Conservation (phyloP, 2,329 filamentous ascomycete species). For the Neobulgaria alba region DNA sequence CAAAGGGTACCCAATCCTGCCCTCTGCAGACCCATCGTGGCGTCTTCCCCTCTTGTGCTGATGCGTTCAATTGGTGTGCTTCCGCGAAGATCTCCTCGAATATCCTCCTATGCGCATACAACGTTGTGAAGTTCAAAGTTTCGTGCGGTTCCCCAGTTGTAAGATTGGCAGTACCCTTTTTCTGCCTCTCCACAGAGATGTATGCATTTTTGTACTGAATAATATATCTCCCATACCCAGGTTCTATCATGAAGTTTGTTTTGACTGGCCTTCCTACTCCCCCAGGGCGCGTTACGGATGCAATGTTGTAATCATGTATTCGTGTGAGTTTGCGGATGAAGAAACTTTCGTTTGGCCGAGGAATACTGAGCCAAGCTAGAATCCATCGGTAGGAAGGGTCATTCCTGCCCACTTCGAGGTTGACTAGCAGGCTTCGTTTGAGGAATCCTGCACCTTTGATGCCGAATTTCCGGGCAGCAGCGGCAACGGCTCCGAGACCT, state of each 20-base stretch:
- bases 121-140: slow-evolving; percentile 81
- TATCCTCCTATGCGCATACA: slow-evolving; percentile 81
- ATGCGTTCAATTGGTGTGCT: slow-evolving; percentile 70
- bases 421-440: slow-evolving; percentile 79
- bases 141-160: slow-evolving; percentile 87
- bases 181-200: slow-evolving; percentile 77
- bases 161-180: slow-evolving; percentile 67
- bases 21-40: slow-evolving; percentile 81
- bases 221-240: slow-evolving; percentile 82
- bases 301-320: slow-evolving; percentile 51
- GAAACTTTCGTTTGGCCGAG: slow-evolving; percentile 46
- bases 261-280: slow-evolving; percentile 54
- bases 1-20: slow-evolving; percentile 77
- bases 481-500: slow-evolving; percentile 72
- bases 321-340: slow-evolving; percentile 48
- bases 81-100: slow-evolving; percentile 87
- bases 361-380: slow-evolving; percentile 84
- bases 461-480: slow-evolving; percentile 70
- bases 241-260: slow-evolving; percentile 80
- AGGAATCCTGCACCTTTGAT: slow-evolving; percentile 65
- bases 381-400: slow-evolving; percentile 94
- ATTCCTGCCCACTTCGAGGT: slow-evolving; percentile 90
- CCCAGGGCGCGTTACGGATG: slow-evolving; percentile 52
- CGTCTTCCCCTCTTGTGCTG: slow-evolving; percentile 84
- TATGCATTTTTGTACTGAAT: slow-evolving; percentile 81